Evolutionary conservation across 345 rosid species (phyloP), one percentile per base, ranked within the genome.

Genomic region (Geranium brycei): DNA sequence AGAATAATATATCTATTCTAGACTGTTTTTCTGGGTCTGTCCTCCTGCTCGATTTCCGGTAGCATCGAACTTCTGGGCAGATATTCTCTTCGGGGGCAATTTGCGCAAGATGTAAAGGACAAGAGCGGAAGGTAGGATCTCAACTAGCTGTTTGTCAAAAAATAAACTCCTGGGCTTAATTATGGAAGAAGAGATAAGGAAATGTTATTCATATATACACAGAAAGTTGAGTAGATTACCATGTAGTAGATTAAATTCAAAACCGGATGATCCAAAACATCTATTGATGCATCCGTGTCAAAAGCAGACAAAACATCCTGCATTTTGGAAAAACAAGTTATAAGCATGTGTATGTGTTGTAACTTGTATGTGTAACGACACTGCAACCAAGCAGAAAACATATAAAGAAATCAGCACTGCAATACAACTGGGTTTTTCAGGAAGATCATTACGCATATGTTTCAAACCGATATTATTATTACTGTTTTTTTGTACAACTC

Each of bases 101-200:
- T 91, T 88, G 3, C 97, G 95, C 62, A 95, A 75, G 71, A 95
- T 91, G 74, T 76, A 91, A 57, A 95, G 88, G 67, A 91, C 97
- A 12, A 95, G 77, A 40, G 99, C 93, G 1, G 99, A 91, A 63
- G 99, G 99, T 61, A 91, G 84, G 68, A 95, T 88, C 89, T 95
- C 99, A 15, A 84, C 96, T 38, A 95, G 74, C 97, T 95, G 87
- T 51, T 23, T 17, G 58, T 80, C 17, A 56, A 74, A 5, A 55
- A 16, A 72, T 65, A 53, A 7, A 68, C 7, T 10, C 55, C 14
- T 15, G 58, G 17, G 47, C 28, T 57, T 14, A 30, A 63, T 17
- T 6, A 30, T 2, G 58, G 4, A 51, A 58, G 57, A 51, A 53
- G 15, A 51, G 38, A 41, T 60, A 31, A 30, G 3, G 5, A 12